phyloP scores from a whole-genome alignment of 2,329 filamentous ascomycete species.

The Colletotrichum sp. region DNA sequence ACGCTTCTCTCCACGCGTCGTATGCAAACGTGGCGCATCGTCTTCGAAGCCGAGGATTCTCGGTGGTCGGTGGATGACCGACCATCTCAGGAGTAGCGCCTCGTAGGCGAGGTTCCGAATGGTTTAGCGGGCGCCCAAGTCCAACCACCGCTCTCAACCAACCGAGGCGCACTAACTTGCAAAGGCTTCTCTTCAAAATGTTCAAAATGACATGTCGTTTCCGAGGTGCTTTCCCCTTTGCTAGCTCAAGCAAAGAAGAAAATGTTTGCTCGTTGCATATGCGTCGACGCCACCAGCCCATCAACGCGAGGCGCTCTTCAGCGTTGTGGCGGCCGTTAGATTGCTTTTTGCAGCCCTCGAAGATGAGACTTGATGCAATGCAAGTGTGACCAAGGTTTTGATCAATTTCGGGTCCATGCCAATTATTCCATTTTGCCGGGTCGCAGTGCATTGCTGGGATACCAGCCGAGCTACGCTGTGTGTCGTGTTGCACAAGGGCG shows the following conservation, averaged over 20 bases:
- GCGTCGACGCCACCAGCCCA: not conserved
- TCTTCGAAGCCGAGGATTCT: not conserved
- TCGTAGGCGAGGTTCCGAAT: not conserved
- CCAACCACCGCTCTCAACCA: not conserved
- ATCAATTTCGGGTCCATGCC: not conserved
- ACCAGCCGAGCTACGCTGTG: not conserved
- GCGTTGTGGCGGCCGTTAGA: not conserved
- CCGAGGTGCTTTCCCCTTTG: not conserved
- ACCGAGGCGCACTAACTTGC: not conserved
- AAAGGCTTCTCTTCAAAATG: not conserved
- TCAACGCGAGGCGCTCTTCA: not conserved
- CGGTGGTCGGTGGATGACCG: constrained; percentile 5
- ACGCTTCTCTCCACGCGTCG: not conserved
- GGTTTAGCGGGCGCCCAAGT: not conserved
- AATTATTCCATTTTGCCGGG: not conserved
- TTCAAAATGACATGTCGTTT: constrained; percentile 1
- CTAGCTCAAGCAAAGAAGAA: not conserved
- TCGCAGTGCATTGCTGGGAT: not conserved
- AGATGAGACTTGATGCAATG: constrained; percentile 1
- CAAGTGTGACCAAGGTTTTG: not conserved
- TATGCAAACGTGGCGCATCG: not conserved
- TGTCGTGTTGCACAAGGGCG: not conserved
- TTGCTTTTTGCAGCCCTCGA: not conserved
- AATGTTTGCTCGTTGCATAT: not conserved
- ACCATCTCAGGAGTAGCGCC: not conserved